phyloP scores from a whole-genome alignment of 2,329 filamentous ascomycete genomes.

The Metarhizium robertsii region DNA sequence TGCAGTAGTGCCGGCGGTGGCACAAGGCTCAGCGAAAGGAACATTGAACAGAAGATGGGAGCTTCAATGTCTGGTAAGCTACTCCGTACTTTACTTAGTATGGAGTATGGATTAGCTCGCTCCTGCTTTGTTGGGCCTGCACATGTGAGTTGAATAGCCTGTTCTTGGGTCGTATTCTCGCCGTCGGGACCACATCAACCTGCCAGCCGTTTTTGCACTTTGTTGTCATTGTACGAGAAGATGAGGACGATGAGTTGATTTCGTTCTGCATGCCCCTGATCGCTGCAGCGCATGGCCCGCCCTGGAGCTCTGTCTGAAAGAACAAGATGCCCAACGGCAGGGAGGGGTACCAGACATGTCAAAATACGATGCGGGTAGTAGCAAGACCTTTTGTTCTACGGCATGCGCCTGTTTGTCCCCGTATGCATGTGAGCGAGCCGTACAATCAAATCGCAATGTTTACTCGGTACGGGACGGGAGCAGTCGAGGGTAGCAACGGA shows the following conservation, averaged over 20 bases:
- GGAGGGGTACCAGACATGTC: background rate
- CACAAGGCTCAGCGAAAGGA: background rate
- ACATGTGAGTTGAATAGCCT: background rate
- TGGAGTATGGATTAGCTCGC: background rate
- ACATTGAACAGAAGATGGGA: too few relatives aligned
- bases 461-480: too few relatives aligned
- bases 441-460: too few relatives aligned
- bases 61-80: background rate
- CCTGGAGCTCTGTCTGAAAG: background rate
- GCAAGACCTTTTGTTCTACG: background rate
- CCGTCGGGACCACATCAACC: too few relatives aligned
- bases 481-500: too few relatives aligned
- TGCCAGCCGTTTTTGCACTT: too few relatives aligned
- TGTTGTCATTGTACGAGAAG: too few relatives aligned
- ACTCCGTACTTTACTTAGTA: too few relatives aligned
- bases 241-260: background rate
- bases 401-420: background rate
- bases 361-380: background rate
- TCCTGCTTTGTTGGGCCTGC: background rate
- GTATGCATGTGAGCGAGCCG: too few relatives aligned
- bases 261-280: background rate
- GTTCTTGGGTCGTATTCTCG: background rate
- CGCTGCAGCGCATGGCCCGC: background rate
- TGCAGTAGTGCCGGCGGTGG: background rate
- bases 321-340: background rate